phyloP scores from a whole-genome alignment of 495 filamentous ascomycete genomes.

The Sphaerosporella brunnea region DNA sequence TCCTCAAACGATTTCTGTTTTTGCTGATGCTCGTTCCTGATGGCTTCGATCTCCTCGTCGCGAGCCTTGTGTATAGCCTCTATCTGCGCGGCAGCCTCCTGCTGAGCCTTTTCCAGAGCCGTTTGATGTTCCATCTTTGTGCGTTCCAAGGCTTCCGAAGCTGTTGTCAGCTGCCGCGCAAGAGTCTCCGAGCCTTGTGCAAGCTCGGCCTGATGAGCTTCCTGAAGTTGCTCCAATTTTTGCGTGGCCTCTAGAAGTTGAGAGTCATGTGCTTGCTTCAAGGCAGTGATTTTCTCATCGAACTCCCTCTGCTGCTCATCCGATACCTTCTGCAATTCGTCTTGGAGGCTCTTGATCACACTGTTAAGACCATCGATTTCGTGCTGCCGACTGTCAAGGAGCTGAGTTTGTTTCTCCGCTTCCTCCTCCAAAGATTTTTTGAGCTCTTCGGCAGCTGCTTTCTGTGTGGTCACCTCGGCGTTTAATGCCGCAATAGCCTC shows the following conservation, averaged over 20 bases:
- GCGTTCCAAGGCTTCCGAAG: conserved; percentile 7
- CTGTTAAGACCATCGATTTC: conserved; percentile 31
- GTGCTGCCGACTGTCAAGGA: conserved; percentile 18
- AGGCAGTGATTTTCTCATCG: conserved; percentile 26
- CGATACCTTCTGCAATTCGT: conserved; percentile 30
- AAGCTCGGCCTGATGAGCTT: conserved; percentile 20
- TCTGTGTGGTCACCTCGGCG: too few relatives aligned
- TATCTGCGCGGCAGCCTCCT: conserved; percentile 13
- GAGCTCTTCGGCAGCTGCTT: conserved; percentile 10
- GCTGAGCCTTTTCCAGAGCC: conserved; percentile 11
- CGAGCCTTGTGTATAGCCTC: conserved; percentile 10
- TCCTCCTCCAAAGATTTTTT: conserved; percentile 21
- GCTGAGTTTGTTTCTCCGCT: conserved; percentile 30
- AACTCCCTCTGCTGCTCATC: conserved; percentile 29
- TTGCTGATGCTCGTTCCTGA: conserved; percentile 9
- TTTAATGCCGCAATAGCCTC: conserved; percentile 16
- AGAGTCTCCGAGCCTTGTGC: conserved; percentile 18
- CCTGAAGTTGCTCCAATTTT: conserved; percentile 19
- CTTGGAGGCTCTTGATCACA: conserved; percentile 32
- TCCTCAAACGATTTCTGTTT: conserved; percentile 9
- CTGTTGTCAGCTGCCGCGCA: conserved; percentile 12
- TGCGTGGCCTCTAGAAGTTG: conserved; percentile 13
- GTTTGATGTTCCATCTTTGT: conserved; percentile 14
- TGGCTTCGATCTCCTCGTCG: conserved; percentile 11
- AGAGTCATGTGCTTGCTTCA: conserved; percentile 30